Evolutionary conservation across 2,329 filamentous ascomycete species (phyloP).

Genomic region (Neonectria faginata): DNA sequence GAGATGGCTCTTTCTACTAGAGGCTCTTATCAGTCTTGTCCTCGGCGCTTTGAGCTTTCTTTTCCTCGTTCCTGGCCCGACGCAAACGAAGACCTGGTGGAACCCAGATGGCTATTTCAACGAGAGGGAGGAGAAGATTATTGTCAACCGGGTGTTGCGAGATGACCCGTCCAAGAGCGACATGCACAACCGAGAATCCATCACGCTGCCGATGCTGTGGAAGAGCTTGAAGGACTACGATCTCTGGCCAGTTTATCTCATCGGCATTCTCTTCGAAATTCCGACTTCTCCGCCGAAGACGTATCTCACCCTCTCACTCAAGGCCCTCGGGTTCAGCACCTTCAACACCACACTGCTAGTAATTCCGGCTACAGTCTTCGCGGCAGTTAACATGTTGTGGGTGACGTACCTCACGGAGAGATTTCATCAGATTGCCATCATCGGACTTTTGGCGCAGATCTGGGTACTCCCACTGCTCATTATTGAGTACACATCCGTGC

Average conservation of each 20-base stretch:
- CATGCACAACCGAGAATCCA: conserved; percentile 66
- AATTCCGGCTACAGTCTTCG: conserved; percentile 52
- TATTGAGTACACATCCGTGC: conserved; percentile 22
- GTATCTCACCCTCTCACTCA: conserved; percentile 59
- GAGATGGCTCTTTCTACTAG: conserved; percentile 42
- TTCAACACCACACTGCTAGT: conserved; percentile 60
- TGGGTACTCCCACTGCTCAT: conserved; percentile 24
- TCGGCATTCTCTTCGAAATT: conserved; percentile 57
- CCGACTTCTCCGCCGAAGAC: conserved; percentile 53
- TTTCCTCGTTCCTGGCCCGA: conserved; percentile 19
- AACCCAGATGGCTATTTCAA: conserved; percentile 65
- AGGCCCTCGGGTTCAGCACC: conserved; percentile 54
- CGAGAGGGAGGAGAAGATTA: conserved; percentile 67
- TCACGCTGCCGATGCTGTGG: conserved; percentile 60
- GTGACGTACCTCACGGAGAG: conserved; percentile 20
- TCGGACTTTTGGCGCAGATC: conserved; percentile 19
- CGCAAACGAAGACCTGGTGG: conserved; percentile 20
- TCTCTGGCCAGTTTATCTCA: conserved; percentile 65
- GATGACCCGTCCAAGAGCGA: conserved; percentile 67
- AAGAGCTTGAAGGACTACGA: conserved; percentile 64
- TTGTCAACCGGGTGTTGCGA: conserved; percentile 66
- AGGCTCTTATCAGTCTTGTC: conserved; percentile 35
- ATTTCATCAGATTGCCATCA: conserved; percentile 24
- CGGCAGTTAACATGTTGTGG: conserved; percentile 25
- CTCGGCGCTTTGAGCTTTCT: conserved; percentile 26